Evolutionary conservation across 768 basidiomycete genomes (phyloP).

Genomic region (Amanita polypyramis): DNA sequence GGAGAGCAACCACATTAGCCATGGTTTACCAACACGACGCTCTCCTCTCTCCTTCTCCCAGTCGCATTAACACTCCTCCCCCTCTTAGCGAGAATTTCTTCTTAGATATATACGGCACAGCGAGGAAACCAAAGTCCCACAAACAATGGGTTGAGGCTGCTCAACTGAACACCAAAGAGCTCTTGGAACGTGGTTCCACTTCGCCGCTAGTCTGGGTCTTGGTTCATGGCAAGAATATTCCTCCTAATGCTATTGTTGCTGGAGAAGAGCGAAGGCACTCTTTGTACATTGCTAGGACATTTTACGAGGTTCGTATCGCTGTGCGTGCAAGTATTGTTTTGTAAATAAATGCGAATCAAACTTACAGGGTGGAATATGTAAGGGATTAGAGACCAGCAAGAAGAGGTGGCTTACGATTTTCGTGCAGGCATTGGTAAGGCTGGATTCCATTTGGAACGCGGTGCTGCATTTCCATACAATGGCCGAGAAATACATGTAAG

Average conservation of each 20-base stretch:
- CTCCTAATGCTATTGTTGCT: slow-evolving; percentile 13
- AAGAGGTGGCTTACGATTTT: not conserved
- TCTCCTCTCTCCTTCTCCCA: not conserved
- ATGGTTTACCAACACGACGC: not conserved
- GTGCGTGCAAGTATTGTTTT: no score
- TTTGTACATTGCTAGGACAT: slow-evolving; percentile 14
- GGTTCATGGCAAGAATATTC: slow-evolving; percentile 13
- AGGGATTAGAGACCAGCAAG: not conserved
- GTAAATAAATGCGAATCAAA: not conserved
- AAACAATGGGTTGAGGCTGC: slow-evolving; percentile 16
- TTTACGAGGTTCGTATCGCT: slow-evolving; percentile 12
- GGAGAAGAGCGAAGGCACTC: slow-evolving; percentile 14
- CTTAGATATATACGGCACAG: slow-evolving; percentile 10
- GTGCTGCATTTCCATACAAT: slow-evolving; percentile 15
- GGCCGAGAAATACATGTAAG: slow-evolving; percentile 14
- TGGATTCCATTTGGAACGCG: slow-evolving; percentile 12
- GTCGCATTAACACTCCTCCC: slow-evolving; percentile 1
- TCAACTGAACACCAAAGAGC: slow-evolving; percentile 9
- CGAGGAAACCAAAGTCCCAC: slow-evolving; percentile 12
- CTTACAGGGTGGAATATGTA: slow-evolving; percentile 7
- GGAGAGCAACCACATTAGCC: not conserved
- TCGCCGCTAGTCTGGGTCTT: slow-evolving; percentile 16
- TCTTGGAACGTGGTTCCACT: slow-evolving; percentile 11
- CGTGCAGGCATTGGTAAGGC: slow-evolving; percentile 14
- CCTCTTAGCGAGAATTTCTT: slow-evolving; percentile 5